Conservation (phyloP, 2,329 filamentous ascomycete species). For the Fusarium clavum region DNA sequence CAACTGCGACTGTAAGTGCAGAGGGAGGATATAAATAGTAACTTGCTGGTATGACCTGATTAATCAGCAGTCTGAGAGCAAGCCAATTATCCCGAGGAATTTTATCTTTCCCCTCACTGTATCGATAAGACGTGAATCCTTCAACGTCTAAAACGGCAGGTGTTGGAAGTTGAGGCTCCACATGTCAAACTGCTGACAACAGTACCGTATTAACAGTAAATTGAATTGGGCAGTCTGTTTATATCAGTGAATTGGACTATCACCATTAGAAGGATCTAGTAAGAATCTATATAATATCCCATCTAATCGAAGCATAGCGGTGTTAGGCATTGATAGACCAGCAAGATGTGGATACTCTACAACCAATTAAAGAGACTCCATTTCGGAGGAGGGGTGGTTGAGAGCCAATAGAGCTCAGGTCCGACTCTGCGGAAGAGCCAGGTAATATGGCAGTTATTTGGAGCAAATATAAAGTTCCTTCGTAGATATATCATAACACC, state of each 20-base stretch:
- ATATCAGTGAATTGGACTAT: background rate
- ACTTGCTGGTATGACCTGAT: background rate
- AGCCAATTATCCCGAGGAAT: background rate
- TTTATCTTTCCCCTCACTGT: background rate
- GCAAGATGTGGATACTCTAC: background rate
- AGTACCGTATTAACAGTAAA: background rate
- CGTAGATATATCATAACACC: background rate
- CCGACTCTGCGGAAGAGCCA: background rate
- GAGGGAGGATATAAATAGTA: slow-evolving; percentile 2
- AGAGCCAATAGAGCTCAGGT: background rate
- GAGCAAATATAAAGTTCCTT: background rate
- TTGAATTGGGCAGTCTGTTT: background rate
- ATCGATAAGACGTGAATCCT: slow-evolving; percentile 2
- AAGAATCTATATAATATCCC: background rate
- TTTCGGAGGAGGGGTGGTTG: background rate
- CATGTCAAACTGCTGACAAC: background rate
- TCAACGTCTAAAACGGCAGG: slow-evolving; percentile 6
- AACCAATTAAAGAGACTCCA: background rate
- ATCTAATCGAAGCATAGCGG: background rate
- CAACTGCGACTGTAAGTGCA: background rate
- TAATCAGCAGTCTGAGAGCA: background rate
- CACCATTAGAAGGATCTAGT: background rate
- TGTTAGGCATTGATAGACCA: too few relatives aligned
- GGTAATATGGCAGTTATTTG: background rate
- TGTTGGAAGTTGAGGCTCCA: background rate